Evolutionary conservation across 1,139 yeast species (phyloP), one percentile per base, ranked within the genome.

Genomic region (Nakaseomyces uthaithaninus): DNA sequence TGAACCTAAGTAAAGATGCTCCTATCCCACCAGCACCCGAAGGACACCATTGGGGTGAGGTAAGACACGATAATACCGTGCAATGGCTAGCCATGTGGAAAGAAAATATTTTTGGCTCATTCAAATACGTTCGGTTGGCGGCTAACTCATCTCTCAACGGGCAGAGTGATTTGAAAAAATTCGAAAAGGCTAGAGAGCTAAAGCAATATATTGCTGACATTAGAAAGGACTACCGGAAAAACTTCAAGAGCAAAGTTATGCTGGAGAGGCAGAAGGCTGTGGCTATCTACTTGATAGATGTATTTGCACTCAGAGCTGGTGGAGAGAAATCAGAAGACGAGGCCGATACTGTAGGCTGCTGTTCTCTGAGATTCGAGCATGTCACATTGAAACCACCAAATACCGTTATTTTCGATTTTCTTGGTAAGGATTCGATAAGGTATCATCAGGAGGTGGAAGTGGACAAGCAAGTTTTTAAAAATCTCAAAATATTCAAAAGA

Each of bases 81-180:
- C 79, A 93, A 5, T 91, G 98, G 98, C 69, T 89, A 44, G 97
- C 96, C 0, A 87, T 82, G 82, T 89, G 97, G 97, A 80, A 83
- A 59, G 97, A 89, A 62, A 89, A 89, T 54, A 84, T 89, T 50
- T 79, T 86, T 42, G 86, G 83, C 51, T 72, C 80, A 27, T 75
- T 78, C 54, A 89, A 89, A 61, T 91, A 89, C 59, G 97, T 89
- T 39, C 69, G 94, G 59, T 77, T 89, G 63, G 95, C 95, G 2
- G 94, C 93, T 24, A 85, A 79, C 54, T 87, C 96, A 1, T 83
- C 95, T 1, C 67, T 89, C 47, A 89, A 89, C 62, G 97, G 97
- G 36, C 80, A 81, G 63, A 80, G 93, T 49, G 98, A 89, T 60
- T 82, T 70, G 60, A 86, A 83, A 54, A 89, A 91, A 65, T 91